Base-by-base conservation (phyloP, 2,329 filamentous ascomycete genomes). In the Apiospora sp. region DNA sequence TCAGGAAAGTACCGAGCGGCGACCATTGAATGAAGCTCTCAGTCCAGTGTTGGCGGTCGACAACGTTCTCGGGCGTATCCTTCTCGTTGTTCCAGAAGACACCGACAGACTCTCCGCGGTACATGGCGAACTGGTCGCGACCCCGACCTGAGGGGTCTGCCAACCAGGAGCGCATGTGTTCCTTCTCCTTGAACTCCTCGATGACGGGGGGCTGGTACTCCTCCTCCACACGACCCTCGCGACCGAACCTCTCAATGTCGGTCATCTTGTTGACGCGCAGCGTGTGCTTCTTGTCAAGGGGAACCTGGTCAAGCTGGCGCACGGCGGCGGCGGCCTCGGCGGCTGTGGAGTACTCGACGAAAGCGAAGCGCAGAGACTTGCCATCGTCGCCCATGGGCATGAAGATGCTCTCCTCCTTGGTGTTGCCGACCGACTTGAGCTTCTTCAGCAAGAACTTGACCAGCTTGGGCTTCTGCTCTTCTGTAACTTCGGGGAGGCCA, bases 51-150 rank as follows among this genome's bases (percentile, higher is more conserved):
- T 93, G 92, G 77, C 96, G 92, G 80, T 98, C 96, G 72, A 99
- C 94, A 49, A 98, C 90, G 75, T 90, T 91, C 83, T 99, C 96
- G 5, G 96, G 95, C 30, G 88, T 84, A 74, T 98, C 95, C 84
- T 93, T 96, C 85, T 97, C 96, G 87, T 97, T 97, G 87, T 98
- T 98, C 96, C 96, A 99, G 88, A 93, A 98, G 7, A 99, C 93
- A 73, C 95, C 95, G 49, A 99, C 96, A 75, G 92, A 93, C 71
- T 99, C 96, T 77, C 92, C 93, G 71, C 94, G 92, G 87, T 93
- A 98, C 90, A 98, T 95, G 82, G 94, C 94, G 79, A 98, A 96
- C 86, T 99, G 96, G 82, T 99, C 96, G 75, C 96, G 92, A 76
- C 94, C 94, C 77, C 94, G 94, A 71, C 88, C 90, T 71, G 87